Base-by-base conservation (phyloP, 441 rosid species). In the Breynia disticha region DNA sequence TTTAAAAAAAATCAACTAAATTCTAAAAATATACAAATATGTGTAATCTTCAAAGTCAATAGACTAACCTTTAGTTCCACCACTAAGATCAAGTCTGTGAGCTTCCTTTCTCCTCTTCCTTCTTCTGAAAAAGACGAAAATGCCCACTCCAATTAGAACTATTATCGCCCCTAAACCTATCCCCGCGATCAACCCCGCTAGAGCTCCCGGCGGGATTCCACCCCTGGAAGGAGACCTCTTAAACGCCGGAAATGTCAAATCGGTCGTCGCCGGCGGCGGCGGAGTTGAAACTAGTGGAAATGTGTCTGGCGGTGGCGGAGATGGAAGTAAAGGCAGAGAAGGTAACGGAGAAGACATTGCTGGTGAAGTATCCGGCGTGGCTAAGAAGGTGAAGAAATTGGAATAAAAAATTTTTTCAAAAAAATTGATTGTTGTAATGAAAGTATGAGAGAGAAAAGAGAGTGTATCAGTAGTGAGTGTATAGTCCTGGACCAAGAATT, bases 121-220 rank as follows among this genome's bases (percentile, higher is more conserved):
- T 68, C 47, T 64, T 19, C 62, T 72, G 4, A 66, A 71, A 42
- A 63, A 19, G 3, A 78, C 62, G 48, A 67, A 83, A 55, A 78
- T 51, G 32, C 78, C 73, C 22, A 79, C 74, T 14, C 64, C 77
- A 65, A 72, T 68, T 50, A 85, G 63, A 62, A 85, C 81, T 37
- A 72, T 57, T 46, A 72, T 48, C 5, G 73, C 94, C 41, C 89
- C 96, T 14, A 88, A 18, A 13, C 50, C 79, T 11, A 60, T 61
- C 48, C 84, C 94, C 7, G 65, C 57, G 14, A 82, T 71, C 20
- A 84, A 57, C 5, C 54, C 72, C 1, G 68, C 51, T 21, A 80
- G 22, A 5, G 76, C 63, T 16, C 55, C 78, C 3, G 65, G 64
- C 5, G 62, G 44, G 3, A 53, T 17, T 11, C 64, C 62, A 6